phyloP scores from a whole-genome alignment of 192 early-diverging fungal species.

The Backusella mclennaniae region DNA sequence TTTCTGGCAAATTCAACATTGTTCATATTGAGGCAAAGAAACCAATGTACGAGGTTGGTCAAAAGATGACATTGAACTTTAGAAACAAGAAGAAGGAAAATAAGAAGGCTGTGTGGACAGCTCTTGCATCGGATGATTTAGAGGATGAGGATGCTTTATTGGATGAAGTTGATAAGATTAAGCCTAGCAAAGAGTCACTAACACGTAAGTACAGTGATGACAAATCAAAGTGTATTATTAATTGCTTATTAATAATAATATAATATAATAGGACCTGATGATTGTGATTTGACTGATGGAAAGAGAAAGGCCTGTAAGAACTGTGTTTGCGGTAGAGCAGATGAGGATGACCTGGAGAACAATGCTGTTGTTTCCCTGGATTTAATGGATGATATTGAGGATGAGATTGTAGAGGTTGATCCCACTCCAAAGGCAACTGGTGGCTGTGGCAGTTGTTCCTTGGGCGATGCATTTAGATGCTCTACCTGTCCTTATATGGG shows the following conservation, averaged over 20 bases:
- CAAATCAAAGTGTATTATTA: not conserved
- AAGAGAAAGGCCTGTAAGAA: slow-evolving; percentile 97
- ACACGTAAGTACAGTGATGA: slow-evolving; percentile 42
- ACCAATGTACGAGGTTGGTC: slow-evolving; percentile 86
- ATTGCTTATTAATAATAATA: not conserved
- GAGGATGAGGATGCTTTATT: slow-evolving; percentile 86
- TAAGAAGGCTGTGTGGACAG: slow-evolving; percentile 44
- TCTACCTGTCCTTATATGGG: slow-evolving; percentile 93
- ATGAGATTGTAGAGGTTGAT: slow-evolving; percentile 39
- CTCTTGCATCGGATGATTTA: slow-evolving; percentile 79
- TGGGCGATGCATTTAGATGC: slow-evolving; percentile 98
- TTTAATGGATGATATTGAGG: slow-evolving; percentile 30
- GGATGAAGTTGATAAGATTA: slow-evolving; percentile 78
- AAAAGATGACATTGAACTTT: slow-evolving; percentile 78
- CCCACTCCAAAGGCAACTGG: slow-evolving; percentile 49
- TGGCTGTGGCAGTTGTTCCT: slow-evolving; percentile 73
- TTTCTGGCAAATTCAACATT: slow-evolving; percentile 47
- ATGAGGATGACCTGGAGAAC: slow-evolving; percentile 68
- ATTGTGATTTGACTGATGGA: slow-evolving; percentile 64
- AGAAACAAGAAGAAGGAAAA: slow-evolving; percentile 57
- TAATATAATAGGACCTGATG: slow-evolving; percentile 57
- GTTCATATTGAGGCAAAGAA: slow-evolving; percentile 63
- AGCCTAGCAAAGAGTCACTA: slow-evolving; percentile 62
- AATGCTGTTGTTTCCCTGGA: slow-evolving; percentile 44
- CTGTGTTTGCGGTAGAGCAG: slow-evolving; percentile 91